Conservation (phyloP, 106 monocot genomes). For the Acorus gramineus region DNA sequence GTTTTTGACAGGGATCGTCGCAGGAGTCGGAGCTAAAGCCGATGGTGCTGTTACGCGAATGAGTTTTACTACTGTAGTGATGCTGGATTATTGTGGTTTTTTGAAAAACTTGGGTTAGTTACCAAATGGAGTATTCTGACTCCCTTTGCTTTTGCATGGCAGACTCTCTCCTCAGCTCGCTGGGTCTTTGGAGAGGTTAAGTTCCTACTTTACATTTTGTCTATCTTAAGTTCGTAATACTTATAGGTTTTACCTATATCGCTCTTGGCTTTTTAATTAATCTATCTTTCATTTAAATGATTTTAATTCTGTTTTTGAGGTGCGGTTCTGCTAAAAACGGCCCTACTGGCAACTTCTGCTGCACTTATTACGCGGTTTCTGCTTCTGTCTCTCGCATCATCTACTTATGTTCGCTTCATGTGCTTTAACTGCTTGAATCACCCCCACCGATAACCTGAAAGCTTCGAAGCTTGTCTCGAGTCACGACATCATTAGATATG, state of each 20-base stretch:
- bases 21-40: neutral
- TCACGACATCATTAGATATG: too few relatives aligned
- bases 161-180: constrained; percentile 1
- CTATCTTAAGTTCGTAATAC: neutral
- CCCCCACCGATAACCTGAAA: too few relatives aligned
- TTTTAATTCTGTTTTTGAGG: constrained; percentile 15
- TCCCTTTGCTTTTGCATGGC: neutral
- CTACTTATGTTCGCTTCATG: too few relatives aligned
- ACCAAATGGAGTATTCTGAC: neutral
- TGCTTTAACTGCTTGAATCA: too few relatives aligned
- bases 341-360: constrained; percentile 5
- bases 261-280: neutral
- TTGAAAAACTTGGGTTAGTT: neutral
- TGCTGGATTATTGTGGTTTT: neutral
- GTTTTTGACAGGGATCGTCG: constrained; percentile 3
- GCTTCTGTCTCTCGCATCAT: constrained; percentile 4
- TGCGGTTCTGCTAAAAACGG: constrained; percentile 4
- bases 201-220: constrained; percentile 4
- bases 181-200: constrained; percentile 10
- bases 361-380: constrained; percentile 8
- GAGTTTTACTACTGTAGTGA: neutral
- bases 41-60: neutral
- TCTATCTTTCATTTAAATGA: neutral
- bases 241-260: neutral
- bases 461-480: too few relatives aligned